Conservation (phyloP, 768 basidiomycete species). For the Pleurotus sapidus region DNA sequence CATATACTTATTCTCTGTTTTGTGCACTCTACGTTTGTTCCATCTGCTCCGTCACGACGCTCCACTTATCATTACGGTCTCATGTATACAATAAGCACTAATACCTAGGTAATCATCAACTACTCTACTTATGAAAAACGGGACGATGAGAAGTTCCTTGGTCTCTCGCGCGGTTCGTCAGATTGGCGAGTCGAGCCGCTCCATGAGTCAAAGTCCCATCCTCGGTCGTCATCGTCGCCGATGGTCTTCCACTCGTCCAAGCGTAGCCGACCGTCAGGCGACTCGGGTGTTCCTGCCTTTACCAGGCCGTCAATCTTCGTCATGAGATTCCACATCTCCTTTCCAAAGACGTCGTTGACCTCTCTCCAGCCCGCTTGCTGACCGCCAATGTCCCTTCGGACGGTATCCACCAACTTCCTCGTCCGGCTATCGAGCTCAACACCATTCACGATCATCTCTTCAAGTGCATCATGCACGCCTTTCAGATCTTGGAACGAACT, state of each 20-base stretch:
- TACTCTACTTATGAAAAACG: not conserved
- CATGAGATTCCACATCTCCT: conserved; percentile 51
- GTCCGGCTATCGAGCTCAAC: conserved; percentile 64
- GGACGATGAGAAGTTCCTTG: not conserved
- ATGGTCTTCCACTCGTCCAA: conserved; percentile 51
- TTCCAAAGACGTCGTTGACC: conserved; percentile 40
- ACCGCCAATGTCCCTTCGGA: conserved; percentile 62
- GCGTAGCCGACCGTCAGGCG: conserved; percentile 2
- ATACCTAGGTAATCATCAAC: not conserved
- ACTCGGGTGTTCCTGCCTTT: conserved; percentile 1
- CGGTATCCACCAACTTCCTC: conserved; percentile 53
- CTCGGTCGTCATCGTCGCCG: conserved; percentile 27
- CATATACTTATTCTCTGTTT: not conserved
- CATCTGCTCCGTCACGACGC: not conserved
- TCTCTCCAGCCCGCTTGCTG: conserved; percentile 47
- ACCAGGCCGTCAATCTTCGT: conserved; percentile 45
- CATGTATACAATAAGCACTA: conserved; percentile 3
- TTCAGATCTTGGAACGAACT: conserved; percentile 75
- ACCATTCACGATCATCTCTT: conserved; percentile 83
- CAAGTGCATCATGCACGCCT: conserved; percentile 67
- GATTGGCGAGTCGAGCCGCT: conserved; percentile 10
- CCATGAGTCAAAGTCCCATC: conserved; percentile 55
- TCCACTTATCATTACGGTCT: not conserved
- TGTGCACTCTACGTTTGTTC: not conserved
- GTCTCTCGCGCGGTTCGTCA: not conserved